A percentile compares a stretch with the other conserved stretches of the same genome.
These are phyloP conservation scores for Pilatotrama ljubarskyi DNA, from an alignment of 768 basidiomycete genomes.

Conservation along the genomic window DNA sequence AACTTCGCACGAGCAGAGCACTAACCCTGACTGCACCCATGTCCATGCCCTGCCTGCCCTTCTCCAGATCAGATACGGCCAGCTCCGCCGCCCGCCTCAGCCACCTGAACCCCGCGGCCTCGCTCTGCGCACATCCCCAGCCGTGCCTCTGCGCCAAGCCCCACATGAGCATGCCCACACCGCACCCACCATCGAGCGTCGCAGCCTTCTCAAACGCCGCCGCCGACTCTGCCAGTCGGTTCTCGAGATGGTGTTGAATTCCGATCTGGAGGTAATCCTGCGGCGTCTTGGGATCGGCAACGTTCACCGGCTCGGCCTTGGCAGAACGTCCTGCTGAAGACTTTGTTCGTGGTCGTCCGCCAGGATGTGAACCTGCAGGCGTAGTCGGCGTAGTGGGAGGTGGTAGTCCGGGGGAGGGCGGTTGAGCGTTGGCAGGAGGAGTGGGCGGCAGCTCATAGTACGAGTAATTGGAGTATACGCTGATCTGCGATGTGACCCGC, in stretches of 20 bases:
- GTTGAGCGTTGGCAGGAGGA: conserved; percentile 34
- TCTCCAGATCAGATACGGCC: conserved; percentile 76
- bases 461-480: conserved; percentile 65
- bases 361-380: conserved; percentile 1
- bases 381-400: conserved; percentile 13
- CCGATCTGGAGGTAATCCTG: conserved; percentile 75
- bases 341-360: conserved; percentile 1
- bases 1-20: neutral
- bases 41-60: conserved; percentile 55
- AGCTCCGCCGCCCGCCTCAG: conserved; percentile 77
- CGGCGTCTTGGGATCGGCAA: conserved; percentile 40
- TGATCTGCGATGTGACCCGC: conserved; percentile 29
- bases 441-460: conserved; percentile 59
- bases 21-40: conserved; percentile 54
- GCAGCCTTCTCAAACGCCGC: conserved; percentile 76
- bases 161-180: conserved; percentile 92
- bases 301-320: neutral
- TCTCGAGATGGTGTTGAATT: conserved; percentile 75
- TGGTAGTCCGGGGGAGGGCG: conserved; percentile 15
- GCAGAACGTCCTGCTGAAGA: conserved; percentile 1
- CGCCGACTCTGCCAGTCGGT: conserved; percentile 68
- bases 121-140: conserved; percentile 84
- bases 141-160: conserved; percentile 83
- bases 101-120: conserved; percentile 80
- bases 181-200: conserved; percentile 73